Evolutionary conservation across 2,329 filamentous ascomycete species (phyloP).

Genomic region (Hymenoscyphus linearis): DNA sequence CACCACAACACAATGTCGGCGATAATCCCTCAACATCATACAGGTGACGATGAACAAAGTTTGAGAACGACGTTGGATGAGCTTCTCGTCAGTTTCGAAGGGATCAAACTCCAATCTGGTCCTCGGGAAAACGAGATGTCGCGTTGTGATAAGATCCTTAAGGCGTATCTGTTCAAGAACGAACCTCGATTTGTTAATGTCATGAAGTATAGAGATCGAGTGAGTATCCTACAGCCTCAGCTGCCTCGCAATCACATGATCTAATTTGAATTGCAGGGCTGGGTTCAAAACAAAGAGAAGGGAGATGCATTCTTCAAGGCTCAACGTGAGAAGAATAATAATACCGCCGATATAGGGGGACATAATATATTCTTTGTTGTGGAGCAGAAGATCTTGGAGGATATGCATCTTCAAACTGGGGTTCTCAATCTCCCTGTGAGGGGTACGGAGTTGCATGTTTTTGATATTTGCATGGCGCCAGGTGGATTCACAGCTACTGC

Average conservation of each 20-base stretch:
- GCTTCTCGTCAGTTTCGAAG: constrained; percentile 5
- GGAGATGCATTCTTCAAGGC: constrained; percentile 40
- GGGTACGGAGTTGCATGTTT: constrained; percentile 12
- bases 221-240: constrained; percentile 3
- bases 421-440: constrained; percentile 5
- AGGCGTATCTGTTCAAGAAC: constrained; percentile 16
- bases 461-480: constrained; percentile 28
- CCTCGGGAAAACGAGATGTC: constrained; percentile 5
- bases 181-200: constrained; percentile 18
- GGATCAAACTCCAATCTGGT: constrained; percentile 3
- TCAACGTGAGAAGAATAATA: constrained; percentile 37
- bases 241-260: background rate
- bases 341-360: constrained; percentile 20
- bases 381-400: constrained; percentile 40
- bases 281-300: constrained; percentile 42
- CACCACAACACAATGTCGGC: background rate
- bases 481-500: constrained; percentile 12
- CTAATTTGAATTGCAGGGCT: constrained; percentile 11
- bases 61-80: constrained; percentile 4
- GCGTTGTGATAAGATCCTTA: constrained; percentile 11
- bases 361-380: constrained; percentile 35
- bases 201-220: constrained; percentile 17
- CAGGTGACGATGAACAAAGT: background rate
- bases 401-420: constrained; percentile 34
- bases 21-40: background rate